These are phyloP conservation scores for Mycena vulgaris DNA, from an alignment of 768 basidiomycete genomes.

Conservation along the genomic window DNA sequence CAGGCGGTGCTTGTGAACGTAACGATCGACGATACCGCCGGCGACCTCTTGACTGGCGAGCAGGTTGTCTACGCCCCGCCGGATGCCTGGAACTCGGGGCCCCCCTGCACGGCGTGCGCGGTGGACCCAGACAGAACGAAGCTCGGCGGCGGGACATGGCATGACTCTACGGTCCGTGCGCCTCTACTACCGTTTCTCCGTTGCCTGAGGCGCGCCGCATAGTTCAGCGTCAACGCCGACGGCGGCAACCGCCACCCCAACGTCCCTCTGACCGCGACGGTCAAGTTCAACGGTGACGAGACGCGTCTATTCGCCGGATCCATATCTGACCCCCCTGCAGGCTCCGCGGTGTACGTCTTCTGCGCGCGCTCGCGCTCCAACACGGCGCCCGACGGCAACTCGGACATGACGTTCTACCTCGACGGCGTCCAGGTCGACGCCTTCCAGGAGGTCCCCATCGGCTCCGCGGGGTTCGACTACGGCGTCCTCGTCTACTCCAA, in stretches of 20 bases:
- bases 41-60: slow-evolving; percentile 48
- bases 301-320: background rate
- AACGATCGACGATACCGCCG: slow-evolving; percentile 59
- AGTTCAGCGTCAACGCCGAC: slow-evolving; percentile 37
- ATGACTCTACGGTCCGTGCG: slow-evolving; percentile 46
- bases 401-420: slow-evolving; percentile 53
- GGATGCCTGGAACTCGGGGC: slow-evolving; percentile 50
- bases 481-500: slow-evolving; percentile 49
- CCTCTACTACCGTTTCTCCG: background rate
- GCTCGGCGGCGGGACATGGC: slow-evolving; percentile 52
- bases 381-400: slow-evolving; percentile 43
- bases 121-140: slow-evolving; percentile 41
- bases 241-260: slow-evolving; percentile 34
- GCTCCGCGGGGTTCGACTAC: slow-evolving; percentile 43
- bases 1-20: slow-evolving; percentile 50
- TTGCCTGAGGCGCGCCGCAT: slow-evolving; percentile 11
- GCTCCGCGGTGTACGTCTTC: slow-evolving; percentile 62
- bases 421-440: slow-evolving; percentile 49
- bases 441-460: slow-evolving; percentile 40
- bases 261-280: slow-evolving; percentile 45
- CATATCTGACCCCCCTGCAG: slow-evolving; percentile 46
- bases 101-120: slow-evolving; percentile 45
- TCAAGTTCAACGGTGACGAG: slow-evolving; percentile 54
- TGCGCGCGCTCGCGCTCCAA: slow-evolving; percentile 51
- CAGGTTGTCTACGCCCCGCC: slow-evolving; percentile 51